Base-by-base conservation (phyloP, 164 flowering plant genomes). In the Amborella trichopoda region DNA sequence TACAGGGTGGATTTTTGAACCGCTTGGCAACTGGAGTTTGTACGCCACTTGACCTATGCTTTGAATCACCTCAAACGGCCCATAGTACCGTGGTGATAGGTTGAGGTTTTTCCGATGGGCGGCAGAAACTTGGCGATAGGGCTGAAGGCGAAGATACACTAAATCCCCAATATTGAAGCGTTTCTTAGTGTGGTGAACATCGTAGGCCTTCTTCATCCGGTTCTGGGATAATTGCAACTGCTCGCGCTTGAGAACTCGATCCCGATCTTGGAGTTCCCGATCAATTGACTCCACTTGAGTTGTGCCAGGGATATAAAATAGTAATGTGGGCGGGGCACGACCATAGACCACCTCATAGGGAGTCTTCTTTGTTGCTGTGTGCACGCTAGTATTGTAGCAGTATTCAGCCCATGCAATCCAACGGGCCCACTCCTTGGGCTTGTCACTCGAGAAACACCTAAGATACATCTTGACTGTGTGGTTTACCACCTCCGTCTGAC, bases 401-500 rank as follows among this genome's bases (percentile, higher is more conserved):
- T 13, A 39, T 22, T 55, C 39, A 6, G 46, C 21, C 46, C 44
- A 55, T 6, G 28, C 25, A 6, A 55, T 11, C 36, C 39, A 47
- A 2, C 3, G 2, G 3, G 16, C 9, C 59, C 52, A 46, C 2
- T 18, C 4, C 5, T 23, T 24, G 1, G 49, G 50, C 3, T 17
- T 1, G 6, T 19, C 16, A 3, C 13, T 4, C 5, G 22, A 26
- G 34, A 46, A 46, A 28, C 58, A 54, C 8, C 51, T 9, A 6
- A 54, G 20, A 21, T 46, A 54, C 3, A 13, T 32, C 22, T 23
- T 24, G 2, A 45, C n/a, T 3, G 16, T 22, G 5, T 40, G 4
- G 45, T 53, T 33, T 11, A 36, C 25, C 3, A 45, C 43, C 33
- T 53, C 42, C 4, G n/a, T 23, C 28, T 53, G 40, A 6, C 49